Evolutionary conservation across 1,284 basidiomycete species (phyloP), one percentile per base, ranked within the genome.

Genomic region (Phellinidium pouzarii): DNA sequence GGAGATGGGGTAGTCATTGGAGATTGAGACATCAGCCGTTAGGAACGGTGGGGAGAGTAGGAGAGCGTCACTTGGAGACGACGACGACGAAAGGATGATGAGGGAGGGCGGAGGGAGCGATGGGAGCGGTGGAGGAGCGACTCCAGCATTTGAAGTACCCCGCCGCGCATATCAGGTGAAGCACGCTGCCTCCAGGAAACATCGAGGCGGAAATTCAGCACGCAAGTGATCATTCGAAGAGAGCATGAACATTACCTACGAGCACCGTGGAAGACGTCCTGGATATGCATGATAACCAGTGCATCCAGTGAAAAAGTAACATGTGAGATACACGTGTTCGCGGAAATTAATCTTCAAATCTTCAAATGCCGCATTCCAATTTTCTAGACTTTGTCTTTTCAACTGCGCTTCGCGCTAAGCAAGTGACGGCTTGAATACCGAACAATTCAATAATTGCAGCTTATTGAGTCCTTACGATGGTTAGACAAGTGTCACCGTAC

Each of bases 121-220:
- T 25, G 43, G 19, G 26, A 4, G 27, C 41, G 26, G 23, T 22
- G 44, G 25, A 9, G 19, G 26, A 9, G 29, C 5, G 37, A 2
- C n/a, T 38, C 44, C 36, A 41, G 53, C 48, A 44, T 54, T 54
- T 48, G 47, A 54, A 49, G 47, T 36, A 14, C 44, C 37, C 29
- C 19, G 43, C 20, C 47, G 46, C 40, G 53, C 53, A 50, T 54
- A 50, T 54, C 48, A 54, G 43, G 53, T 29, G 34, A 31, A 45
- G 53, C 25, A 43, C n/a, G 42, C 7, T 50, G 48, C 53, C 54
- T 56, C 14, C 49, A 52, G 54, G 54, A 51, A 56, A 44, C 54
- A 52, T 52, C 50, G 54, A 48, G 54, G 52, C 52, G 40, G 31
- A 38, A 34, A 17, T 19, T 27, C 36, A 29, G 43, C 41, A 45